These are phyloP conservation scores for Cucumis hystrix DNA, from an alignment of 306 rosid species.

Conservation along the genomic window DNA sequence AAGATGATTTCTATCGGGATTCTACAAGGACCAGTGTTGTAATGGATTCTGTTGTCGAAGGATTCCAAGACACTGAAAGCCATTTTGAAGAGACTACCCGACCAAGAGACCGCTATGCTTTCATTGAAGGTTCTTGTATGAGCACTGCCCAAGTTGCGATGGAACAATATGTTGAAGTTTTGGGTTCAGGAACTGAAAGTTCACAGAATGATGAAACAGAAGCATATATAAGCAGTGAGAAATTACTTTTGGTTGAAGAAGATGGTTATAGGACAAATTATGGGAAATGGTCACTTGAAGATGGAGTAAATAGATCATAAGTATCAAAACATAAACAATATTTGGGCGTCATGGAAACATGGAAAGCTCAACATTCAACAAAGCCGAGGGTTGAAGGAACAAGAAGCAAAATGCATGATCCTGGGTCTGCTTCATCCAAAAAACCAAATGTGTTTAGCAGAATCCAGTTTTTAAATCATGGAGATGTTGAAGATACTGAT, in stretches of 20 bases:
- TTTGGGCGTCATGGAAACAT: slow-evolving; percentile 5
- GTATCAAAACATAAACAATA: slow-evolving; percentile 5
- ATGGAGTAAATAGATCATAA: not conserved
- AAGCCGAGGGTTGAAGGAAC: not conserved
- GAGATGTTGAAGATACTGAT: not conserved
- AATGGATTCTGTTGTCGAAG: slow-evolving; percentile 9
- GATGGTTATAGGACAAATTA: slow-evolving; percentile 5
- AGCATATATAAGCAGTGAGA: not conserved
- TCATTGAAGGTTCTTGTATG: not conserved
- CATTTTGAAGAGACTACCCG: not conserved
- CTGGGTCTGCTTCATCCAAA: not conserved
- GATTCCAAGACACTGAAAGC: slow-evolving; percentile 2
- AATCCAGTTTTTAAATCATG: not conserved
- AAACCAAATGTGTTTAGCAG: not conserved
- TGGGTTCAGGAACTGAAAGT: not conserved
- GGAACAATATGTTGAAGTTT: not conserved
- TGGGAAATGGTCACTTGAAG: not conserved
- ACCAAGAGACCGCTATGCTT: not conserved
- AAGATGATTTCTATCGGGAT: not conserved
- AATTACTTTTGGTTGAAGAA: not conserved
- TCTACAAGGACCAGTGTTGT: slow-evolving; percentile 10
- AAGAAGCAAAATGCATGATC: not conserved
- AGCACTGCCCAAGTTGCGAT: not conserved
- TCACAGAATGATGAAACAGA: not conserved
- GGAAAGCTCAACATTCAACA: not conserved